These are phyloP conservation scores for Zea luxurians DNA, from an alignment of 176 grass and related monocot species.

Conservation along the genomic window DNA sequence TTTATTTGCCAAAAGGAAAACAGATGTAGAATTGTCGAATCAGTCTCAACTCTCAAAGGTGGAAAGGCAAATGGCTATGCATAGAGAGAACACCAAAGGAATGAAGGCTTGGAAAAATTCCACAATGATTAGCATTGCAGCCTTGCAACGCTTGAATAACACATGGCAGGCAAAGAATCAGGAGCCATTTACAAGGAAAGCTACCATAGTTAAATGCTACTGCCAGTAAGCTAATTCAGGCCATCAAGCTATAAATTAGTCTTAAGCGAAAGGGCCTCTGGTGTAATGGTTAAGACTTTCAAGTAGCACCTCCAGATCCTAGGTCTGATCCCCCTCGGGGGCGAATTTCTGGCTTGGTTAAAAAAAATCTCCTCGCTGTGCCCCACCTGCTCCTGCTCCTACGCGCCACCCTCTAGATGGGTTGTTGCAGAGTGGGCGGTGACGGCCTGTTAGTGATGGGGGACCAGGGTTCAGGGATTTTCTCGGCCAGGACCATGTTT, in stretches of 20 bases:
- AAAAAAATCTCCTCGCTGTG: too few relatives aligned
- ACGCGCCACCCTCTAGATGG: too few relatives aligned
- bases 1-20: neutral
- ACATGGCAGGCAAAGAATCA: neutral
- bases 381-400: too few relatives aligned
- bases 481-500: too few relatives aligned
- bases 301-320: too few relatives aligned
- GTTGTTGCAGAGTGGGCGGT: too few relatives aligned
- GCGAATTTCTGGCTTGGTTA: too few relatives aligned
- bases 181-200: neutral
- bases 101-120: neutral
- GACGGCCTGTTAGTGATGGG: too few relatives aligned
- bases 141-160: neutral
- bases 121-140: neutral
- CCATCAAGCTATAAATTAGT: neutral
- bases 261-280: neutral
- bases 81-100: neutral
- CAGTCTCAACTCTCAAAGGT: neutral
- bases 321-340: too few relatives aligned
- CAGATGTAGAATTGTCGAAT: neutral
- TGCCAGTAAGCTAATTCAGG: neutral
- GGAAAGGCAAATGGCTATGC: slow-evolving; percentile 19
- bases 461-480: too few relatives aligned
- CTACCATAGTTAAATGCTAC: neutral
- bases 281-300: too few relatives aligned